Base-by-base conservation (phyloP, 1,139 yeast genomes). In the Kodamaea fungicola region DNA sequence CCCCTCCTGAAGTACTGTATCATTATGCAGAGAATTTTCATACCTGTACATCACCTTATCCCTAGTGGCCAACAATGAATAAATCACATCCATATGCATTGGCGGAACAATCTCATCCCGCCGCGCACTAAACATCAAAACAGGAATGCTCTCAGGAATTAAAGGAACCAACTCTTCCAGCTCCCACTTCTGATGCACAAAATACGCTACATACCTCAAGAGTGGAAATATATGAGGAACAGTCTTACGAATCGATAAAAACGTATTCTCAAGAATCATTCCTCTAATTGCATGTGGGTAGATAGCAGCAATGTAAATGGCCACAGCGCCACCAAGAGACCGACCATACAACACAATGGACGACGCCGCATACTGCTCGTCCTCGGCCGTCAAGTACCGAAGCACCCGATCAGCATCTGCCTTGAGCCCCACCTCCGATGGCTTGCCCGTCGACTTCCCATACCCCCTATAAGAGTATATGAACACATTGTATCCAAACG, bases 271-370 rank as follows among this genome's bases (percentile, higher is more conserved):
- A 34, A 92, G 60, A 1, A 90, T 73, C 8, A 90, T 51, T 1
- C 83, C 96, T 41, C 70, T 68, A 12, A 87, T 64, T 13, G 68
- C 46, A 0, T 61, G 50, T 2, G 77, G 62, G 59, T 71, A 68
- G 35, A 67, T 64, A 2, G 89, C 72, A 0, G 95, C 90, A 37
- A 88, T 76, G 58, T 89, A 85, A 13, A 89, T 76, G 6, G 95
- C 89, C 21, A 88, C 96, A 0, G 98, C 98, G 1, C 98, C 97
- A 21, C 98, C 98, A 19, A 92, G 67, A 4, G 96, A 86, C 40
- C 97, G 72, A 2, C 98, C 98, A 55, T 89, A 90, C 12, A 89
- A 68, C 1, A 88, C 63, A 4, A 90, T 49, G 6, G 80, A 66
- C 1, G 84, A 72, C 37, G 69, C 60, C 35, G 67, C 64, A 41